Evolutionary conservation across 2,329 filamentous ascomycete genomes (phyloP).

Genomic region (Seiridium cupressi): DNA sequence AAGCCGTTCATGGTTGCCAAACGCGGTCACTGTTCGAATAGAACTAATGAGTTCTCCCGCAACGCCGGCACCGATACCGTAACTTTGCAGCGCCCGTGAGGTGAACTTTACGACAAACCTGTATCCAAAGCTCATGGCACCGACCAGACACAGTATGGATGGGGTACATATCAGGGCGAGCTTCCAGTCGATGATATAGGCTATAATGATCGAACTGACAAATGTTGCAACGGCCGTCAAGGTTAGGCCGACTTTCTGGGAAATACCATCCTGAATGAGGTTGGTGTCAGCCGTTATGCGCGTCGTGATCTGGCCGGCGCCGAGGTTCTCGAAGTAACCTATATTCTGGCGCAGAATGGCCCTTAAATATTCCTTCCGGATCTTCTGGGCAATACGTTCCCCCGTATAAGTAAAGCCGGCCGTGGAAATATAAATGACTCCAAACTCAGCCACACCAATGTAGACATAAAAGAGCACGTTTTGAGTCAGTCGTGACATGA

Average conservation of each 20-base stretch:
- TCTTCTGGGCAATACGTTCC: constrained; percentile 13
- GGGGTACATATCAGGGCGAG: constrained; percentile 33
- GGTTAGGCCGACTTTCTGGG: constrained; percentile 14
- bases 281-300: constrained; percentile 19
- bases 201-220: constrained; percentile 35
- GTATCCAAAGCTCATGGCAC: constrained; percentile 30
- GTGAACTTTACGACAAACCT: neutral
- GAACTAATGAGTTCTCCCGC: constrained; percentile 69
- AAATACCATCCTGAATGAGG: constrained; percentile 18
- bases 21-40: constrained; percentile 8
- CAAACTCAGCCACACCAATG: constrained; percentile 14
- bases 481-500: neutral
- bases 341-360: constrained; percentile 23
- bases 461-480: constrained; percentile 16
- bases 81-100: constrained; percentile 27
- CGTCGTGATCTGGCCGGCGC: constrained; percentile 19
- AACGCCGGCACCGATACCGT: constrained; percentile 38
- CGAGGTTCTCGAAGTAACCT: constrained; percentile 21
- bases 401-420: constrained; percentile 18
- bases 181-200: constrained; percentile 40
- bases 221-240: constrained; percentile 28
- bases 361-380: constrained; percentile 19
- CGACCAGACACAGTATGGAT: constrained; percentile 34
- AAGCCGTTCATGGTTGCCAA: constrained; percentile 11
- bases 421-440: constrained; percentile 14